These are phyloP conservation scores for Populus euphratica DNA, from an alignment of 345 rosid species.

Conservation along the genomic window DNA sequence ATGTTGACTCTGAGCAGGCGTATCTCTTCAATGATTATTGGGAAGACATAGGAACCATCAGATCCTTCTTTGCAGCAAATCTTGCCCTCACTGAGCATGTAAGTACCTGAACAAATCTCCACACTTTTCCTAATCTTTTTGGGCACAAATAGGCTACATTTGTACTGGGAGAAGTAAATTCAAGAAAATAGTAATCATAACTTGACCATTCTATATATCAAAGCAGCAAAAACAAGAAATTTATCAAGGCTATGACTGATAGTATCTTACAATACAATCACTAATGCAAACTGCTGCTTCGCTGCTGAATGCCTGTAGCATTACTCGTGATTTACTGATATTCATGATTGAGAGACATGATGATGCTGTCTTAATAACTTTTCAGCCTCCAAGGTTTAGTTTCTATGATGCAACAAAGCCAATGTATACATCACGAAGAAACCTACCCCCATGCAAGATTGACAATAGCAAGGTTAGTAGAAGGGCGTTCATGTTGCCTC, in stretches of 20 bases:
- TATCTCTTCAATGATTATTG: constrained; percentile 91
- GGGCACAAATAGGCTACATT: too few relatives aligned
- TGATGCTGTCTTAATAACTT: constrained; percentile 4
- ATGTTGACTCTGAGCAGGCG: constrained; percentile 52
- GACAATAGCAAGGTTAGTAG: constrained; percentile 65
- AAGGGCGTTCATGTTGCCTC: constrained; percentile 1
- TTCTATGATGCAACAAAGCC: constrained; percentile 91
- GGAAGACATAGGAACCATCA: constrained; percentile 97
- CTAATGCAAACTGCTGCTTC: too few relatives aligned
- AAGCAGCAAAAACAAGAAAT: too few relatives aligned
- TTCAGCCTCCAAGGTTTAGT: constrained; percentile 83
- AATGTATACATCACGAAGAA: constrained; percentile 88
- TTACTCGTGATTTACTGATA: background rate
- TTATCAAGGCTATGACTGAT: too few relatives aligned
- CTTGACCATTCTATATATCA: too few relatives aligned
- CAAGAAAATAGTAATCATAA: too few relatives aligned
- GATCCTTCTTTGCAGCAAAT: constrained; percentile 93
- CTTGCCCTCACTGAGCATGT: constrained; percentile 94
- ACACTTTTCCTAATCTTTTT: background rate
- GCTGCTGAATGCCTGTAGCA: background rate
- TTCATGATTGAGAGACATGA: background rate
- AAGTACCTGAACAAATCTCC: constrained; percentile 20
- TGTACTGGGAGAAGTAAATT: too few relatives aligned
- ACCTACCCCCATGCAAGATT: constrained; percentile 78
- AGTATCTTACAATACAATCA: too few relatives aligned